These are phyloP conservation scores for Sphaerostilbella broomeana DNA, from an alignment of 2,329 filamentous ascomycete species.

Conservation along the genomic window DNA sequence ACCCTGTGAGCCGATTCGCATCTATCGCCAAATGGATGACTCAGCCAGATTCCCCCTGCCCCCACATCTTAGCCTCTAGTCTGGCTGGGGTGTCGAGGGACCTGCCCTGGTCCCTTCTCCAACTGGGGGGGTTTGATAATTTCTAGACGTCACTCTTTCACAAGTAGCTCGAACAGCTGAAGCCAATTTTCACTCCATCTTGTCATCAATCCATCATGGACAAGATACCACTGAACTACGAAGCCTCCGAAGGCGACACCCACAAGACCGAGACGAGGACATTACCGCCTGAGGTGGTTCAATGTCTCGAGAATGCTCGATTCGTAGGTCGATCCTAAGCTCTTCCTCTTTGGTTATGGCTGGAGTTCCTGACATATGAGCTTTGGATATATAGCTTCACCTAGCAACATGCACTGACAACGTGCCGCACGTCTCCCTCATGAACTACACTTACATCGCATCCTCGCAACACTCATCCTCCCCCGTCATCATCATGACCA, in stretches of 20 bases:
- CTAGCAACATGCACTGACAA: conserved; percentile 83
- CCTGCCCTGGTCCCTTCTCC: conserved; percentile 1
- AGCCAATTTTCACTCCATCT: neutral
- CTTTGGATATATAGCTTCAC: conserved; percentile 65
- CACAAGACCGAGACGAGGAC: conserved; percentile 62
- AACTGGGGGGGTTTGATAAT: neutral
- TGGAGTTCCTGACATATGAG: conserved; percentile 43
- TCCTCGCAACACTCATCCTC: conserved; percentile 59
- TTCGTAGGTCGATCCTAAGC: conserved; percentile 82
- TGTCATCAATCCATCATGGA: conserved; percentile 36
- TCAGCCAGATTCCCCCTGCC: neutral
- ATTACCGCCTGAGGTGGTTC: conserved; percentile 77
- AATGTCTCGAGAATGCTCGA: conserved; percentile 88
- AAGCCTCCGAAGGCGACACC: conserved; percentile 66
- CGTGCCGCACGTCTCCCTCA: conserved; percentile 85
- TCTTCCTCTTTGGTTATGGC: too few species aligned
- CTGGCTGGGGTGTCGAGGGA: conserved; percentile 4
- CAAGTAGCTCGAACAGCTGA: conserved; percentile 1
- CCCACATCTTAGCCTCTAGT: conserved; percentile 1
- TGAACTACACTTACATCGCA: conserved; percentile 98
- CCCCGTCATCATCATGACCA: conserved; percentile 96
- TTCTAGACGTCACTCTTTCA: conserved; percentile 6
- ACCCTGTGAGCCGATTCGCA: neutral
- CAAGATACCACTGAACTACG: conserved; percentile 66
- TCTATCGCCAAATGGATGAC: neutral